Percentiles rank a stretch among this genome's conserved stretches.
Evolutionary conservation across 352 stramenopile genomes (phyloP).

Genomic region (Globisporangium alternatum): DNA sequence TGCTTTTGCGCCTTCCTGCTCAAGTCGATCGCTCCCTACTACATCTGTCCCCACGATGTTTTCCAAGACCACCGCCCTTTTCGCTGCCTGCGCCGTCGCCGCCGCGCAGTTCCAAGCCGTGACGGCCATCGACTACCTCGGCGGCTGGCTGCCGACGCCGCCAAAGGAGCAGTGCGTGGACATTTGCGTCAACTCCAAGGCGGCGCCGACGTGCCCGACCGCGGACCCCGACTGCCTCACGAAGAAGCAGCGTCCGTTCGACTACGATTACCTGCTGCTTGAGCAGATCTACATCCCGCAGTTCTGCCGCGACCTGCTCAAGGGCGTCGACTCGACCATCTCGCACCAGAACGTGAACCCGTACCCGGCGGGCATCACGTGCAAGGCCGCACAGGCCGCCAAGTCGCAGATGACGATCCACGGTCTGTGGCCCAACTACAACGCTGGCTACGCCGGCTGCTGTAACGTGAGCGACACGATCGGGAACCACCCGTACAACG

Average conservation of each 20-base stretch:
- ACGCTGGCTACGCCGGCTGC: slow-evolving; percentile 66
- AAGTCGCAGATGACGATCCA: slow-evolving; percentile 69
- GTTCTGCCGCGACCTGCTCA: slow-evolving; percentile 76
- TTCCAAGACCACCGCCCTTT: slow-evolving; percentile 14
- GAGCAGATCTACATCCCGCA: slow-evolving; percentile 81
- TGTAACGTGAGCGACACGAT: slow-evolving; percentile 62
- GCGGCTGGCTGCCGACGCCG: slow-evolving; percentile 48
- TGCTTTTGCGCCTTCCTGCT: slow-evolving; percentile 4
- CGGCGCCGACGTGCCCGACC: slow-evolving; percentile 53
- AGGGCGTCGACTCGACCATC: slow-evolving; percentile 71
- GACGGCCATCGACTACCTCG: slow-evolving; percentile 49
- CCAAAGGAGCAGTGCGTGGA: slow-evolving; percentile 66
- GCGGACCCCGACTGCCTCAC: slow-evolving; percentile 45
- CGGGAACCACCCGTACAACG: slow-evolving; percentile 59
- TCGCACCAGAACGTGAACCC: slow-evolving; percentile 77
- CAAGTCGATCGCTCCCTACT: neutral
- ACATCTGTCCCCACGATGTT: slow-evolving; percentile 11
- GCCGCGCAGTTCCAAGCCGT: slow-evolving; percentile 15
- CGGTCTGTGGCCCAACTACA: slow-evolving; percentile 76
- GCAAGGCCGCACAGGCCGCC: slow-evolving; percentile 29
- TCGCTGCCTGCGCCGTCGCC: slow-evolving; percentile 10
- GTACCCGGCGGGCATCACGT: slow-evolving; percentile 56
- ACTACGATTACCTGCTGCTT: slow-evolving; percentile 77
- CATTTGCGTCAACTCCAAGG: slow-evolving; percentile 69
- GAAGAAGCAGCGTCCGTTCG: slow-evolving; percentile 62